Base-by-base conservation (phyloP, 202 grass and related monocot species). In the Zizania palustris region DNA sequence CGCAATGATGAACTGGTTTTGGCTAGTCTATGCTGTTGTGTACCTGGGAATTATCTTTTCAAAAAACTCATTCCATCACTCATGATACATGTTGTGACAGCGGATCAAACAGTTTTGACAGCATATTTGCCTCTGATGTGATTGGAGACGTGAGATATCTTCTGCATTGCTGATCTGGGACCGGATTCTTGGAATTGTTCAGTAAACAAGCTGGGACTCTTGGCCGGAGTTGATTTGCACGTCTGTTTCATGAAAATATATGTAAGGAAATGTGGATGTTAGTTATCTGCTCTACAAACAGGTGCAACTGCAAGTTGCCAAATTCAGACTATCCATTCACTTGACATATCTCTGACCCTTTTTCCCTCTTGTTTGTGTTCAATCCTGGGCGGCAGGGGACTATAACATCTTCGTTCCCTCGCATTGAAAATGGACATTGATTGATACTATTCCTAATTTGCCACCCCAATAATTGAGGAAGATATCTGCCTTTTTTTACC, bases 1-100 rank as follows among this genome's bases (percentile, higher is more conserved):
- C 65, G 39, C 74, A 43, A 35, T 35, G 28, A 59, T 67, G 67
- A 70, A 75, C 6, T 49, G 49, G 20, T 55, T 49, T 81, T 82
- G 18, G 60, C 21, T 51, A 63, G 9, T 61, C 8, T 73, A 34
- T 21, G 36, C 19, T 62, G 10, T 73, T 72, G 1, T 45, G 54
- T 45, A 39, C 5, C 22, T 50, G 38, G 15, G 39, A 15, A 6
- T 5, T 3, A 13, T 69, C 9, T 28, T 71, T 43, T 10, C 22
- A 9, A 19, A 36, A 20, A 65, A 54, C 50, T 8, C 36, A 48
- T 65, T 38, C 40, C 40, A 6, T 64, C n/a, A 56, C 45, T 78
- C 33, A 42, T 13, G 22, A 15, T 63, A 34, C 20, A 20, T 55
- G 45, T n/a, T 57, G 61, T 39, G 13, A 28, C 36, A 38, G 12